These are phyloP conservation scores for Pigoraptor vietnamica DNA, from an alignment of 78 protist species.

Conservation along the genomic window DNA sequence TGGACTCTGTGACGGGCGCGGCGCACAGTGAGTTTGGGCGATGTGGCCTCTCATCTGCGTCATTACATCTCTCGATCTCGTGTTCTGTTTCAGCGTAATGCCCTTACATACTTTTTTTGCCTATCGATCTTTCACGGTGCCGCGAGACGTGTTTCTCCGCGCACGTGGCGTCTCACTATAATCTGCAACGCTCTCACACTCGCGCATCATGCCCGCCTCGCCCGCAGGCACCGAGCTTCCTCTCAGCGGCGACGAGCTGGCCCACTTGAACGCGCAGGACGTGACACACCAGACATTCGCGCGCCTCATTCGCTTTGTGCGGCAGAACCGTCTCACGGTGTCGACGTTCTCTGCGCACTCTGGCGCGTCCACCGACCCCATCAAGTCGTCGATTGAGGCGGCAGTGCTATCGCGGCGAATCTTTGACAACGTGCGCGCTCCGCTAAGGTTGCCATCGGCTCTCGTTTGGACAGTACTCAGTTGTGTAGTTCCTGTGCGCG, in stretches of 20 bases:
- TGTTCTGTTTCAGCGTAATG: too few species aligned
- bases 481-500: too few species aligned
- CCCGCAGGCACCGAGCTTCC: background rate
- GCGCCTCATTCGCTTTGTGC: background rate
- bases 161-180: background rate
- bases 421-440: background rate
- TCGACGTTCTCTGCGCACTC: background rate
- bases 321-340: background rate
- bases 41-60: too few species aligned
- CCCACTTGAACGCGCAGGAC: background rate
- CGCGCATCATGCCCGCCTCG: background rate
- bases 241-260: background rate
- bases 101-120: too few species aligned
- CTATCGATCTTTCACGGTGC: too few species aligned
- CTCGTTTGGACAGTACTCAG: too few species aligned
- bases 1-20: too few species aligned
- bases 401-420: background rate
- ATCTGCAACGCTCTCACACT: background rate
- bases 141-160: background rate
- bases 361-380: background rate
- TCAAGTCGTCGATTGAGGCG: background rate
- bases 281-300: background rate
- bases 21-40: too few species aligned
- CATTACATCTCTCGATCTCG: too few species aligned
- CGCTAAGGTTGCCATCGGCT: background rate